A percentile compares a stretch with the other conserved stretches of the same genome.
These are phyloP conservation scores for Coprinopsis marcescibilis DNA, from an alignment of 768 basidiomycete genomes.

Conservation along the genomic window DNA sequence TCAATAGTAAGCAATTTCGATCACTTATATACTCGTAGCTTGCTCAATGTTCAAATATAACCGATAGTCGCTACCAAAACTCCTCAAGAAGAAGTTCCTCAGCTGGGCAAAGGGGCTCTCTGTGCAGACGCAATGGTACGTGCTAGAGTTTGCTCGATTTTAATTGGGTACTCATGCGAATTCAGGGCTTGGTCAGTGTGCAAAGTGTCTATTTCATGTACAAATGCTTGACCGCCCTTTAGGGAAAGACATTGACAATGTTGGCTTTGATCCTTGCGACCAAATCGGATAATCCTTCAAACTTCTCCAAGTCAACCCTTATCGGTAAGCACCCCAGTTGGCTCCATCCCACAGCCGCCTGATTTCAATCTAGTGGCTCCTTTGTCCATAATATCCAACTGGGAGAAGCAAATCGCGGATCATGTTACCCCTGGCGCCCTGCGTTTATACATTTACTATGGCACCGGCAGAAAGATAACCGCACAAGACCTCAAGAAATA, in stretches of 20 bases:
- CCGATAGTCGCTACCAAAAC: constrained; percentile 79
- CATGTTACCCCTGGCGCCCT: constrained; percentile 55
- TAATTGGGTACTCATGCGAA: constrained; percentile 1
- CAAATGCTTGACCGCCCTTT: not conserved
- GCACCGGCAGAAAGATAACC: constrained; percentile 52
- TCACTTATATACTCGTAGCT: no score
- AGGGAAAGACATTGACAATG: constrained; percentile 93
- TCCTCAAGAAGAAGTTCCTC: constrained; percentile 59
- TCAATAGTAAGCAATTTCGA: constrained; percentile 66
- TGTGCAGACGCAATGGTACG: constrained; percentile 85
- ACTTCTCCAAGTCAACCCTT: constrained; percentile 64
- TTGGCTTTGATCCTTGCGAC: constrained; percentile 77
- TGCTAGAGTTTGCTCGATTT: not conserved
- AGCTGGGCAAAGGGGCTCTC: constrained; percentile 78
- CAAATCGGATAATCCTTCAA: constrained; percentile 50
- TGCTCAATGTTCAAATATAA: constrained; percentile 3
- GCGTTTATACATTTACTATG: constrained; percentile 64
- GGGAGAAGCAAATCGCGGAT: constrained; percentile 80
- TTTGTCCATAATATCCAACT: constrained; percentile 80
- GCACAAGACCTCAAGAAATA: constrained; percentile 55
- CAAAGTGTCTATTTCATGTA: not conserved
- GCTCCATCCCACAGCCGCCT: not conserved
- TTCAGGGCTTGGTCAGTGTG: constrained; percentile 37
- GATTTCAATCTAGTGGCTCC: constrained; percentile 53
- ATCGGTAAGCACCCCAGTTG: constrained; percentile 48